Conservation (phyloP, 225 moss, liverwort and hornwort species). For the Polytrichum formosum region DNA sequence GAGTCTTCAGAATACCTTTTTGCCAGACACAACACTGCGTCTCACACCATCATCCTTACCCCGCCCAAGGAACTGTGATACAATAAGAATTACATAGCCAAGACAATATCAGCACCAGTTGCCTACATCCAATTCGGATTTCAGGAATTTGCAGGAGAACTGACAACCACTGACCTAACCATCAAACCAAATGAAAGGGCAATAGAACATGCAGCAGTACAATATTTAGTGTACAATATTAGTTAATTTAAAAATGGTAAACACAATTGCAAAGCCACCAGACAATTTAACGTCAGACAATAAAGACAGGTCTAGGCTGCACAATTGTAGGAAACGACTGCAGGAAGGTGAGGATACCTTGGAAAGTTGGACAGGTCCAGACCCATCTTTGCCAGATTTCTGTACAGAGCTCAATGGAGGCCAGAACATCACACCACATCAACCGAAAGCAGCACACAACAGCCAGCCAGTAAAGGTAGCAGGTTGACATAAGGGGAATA, state of each 20-base stretch:
- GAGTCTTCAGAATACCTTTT: conserved; percentile 69
- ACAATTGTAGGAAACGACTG: too few species aligned
- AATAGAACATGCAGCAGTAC: too few species aligned
- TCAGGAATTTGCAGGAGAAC: too few species aligned
- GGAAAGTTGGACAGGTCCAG: conserved; percentile 90
- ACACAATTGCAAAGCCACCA: too few species aligned
- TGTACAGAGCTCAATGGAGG: conserved; percentile 50
- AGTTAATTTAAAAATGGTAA: too few species aligned
- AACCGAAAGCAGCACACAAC: conserved; percentile 64
- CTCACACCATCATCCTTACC: conserved; percentile 65
- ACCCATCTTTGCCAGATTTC: conserved; percentile 69
- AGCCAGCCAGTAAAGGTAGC: conserved; percentile 76
- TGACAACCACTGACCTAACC: background rate
- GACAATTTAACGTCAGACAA: too few species aligned
- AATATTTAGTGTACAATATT: too few species aligned
- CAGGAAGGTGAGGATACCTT: conserved; percentile 45
- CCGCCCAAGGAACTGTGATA: conserved; percentile 77
- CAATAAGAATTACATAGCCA: background rate
- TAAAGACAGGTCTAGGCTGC: too few species aligned
- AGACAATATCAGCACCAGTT: background rate
- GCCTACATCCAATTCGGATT: background rate
- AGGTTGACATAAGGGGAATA: conserved; percentile 68
- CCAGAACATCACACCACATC: conserved; percentile 53
- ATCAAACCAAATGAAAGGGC: background rate
- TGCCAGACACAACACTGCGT: conserved; percentile 94